These are phyloP conservation scores for Hygrophila difformis DNA, from an alignment of 257 asterid species.

Conservation along the genomic window DNA sequence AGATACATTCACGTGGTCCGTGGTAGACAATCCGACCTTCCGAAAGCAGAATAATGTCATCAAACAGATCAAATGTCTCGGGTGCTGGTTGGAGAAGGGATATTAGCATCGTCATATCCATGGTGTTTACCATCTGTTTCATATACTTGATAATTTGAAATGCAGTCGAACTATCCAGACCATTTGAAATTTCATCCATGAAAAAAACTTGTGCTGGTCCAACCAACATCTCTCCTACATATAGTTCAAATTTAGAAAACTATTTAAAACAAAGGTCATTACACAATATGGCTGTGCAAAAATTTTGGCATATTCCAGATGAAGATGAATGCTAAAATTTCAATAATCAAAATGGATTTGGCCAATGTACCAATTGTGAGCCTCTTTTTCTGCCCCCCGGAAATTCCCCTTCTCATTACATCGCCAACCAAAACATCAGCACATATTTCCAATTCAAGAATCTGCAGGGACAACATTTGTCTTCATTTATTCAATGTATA, in stretches of 20 bases:
- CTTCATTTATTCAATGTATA: neutral
- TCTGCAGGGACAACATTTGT: slow-evolving; percentile 17
- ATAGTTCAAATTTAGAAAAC: neutral
- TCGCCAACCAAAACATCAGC: slow-evolving; percentile 68
- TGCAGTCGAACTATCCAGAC: slow-evolving; percentile 70
- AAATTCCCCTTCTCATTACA: slow-evolving; percentile 67
- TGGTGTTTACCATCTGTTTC: slow-evolving; percentile 63
- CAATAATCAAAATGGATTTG: neutral
- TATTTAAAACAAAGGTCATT: neutral
- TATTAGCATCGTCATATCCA: slow-evolving; percentile 54
- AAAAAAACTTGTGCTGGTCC: slow-evolving; percentile 63
- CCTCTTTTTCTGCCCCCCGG: slow-evolving; percentile 69
- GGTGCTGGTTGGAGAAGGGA: slow-evolving; percentile 78
- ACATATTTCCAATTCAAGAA: slow-evolving; percentile 60
- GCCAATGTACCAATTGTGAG: slow-evolving; percentile 45
- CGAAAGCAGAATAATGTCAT: slow-evolving; percentile 52
- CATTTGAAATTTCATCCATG: slow-evolving; percentile 72
- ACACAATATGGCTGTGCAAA: too few species aligned
- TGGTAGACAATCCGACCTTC: slow-evolving; percentile 57
- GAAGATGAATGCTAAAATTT: neutral
- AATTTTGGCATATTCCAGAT: neutral
- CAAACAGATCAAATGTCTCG: slow-evolving; percentile 56
- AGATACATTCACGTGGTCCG: slow-evolving; percentile 54
- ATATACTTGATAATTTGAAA: slow-evolving; percentile 52
- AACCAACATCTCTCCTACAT: slow-evolving; percentile 65